Evolutionary conservation across 2,329 filamentous ascomycete species (phyloP).

Genomic region (Sclerotinia trifoliorum): DNA sequence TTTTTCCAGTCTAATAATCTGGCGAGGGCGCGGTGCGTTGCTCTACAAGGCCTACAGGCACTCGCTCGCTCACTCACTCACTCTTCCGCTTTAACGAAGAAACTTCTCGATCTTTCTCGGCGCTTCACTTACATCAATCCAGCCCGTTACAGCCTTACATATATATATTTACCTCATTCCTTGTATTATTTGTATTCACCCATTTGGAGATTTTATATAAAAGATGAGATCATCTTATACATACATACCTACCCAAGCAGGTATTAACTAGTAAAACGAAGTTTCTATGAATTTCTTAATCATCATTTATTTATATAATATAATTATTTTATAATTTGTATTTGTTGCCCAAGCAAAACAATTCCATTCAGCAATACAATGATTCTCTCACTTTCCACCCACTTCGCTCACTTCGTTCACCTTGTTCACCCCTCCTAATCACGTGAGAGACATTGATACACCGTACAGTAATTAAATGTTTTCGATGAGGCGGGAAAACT

Average conservation of each 20-base stretch:
- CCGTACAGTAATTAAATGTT: not conserved
- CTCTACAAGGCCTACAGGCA: not conserved
- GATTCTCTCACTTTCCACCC: slow-evolving; percentile 7
- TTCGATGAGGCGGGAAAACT: not conserved
- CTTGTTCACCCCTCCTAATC: not conserved
- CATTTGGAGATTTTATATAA: no score
- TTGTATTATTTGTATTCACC: no score
- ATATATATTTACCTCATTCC: no score
- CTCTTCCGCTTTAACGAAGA: slow-evolving; percentile 14
- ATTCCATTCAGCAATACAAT: no score
- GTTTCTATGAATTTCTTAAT: no score
- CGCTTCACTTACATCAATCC: not conserved
- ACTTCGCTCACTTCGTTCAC: not conserved
- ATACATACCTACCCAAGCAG: no score
- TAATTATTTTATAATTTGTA: not conserved
- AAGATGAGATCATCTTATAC: no score
- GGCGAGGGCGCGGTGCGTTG: slow-evolving; percentile 15
- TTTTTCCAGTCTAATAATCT: slow-evolving; percentile 9
- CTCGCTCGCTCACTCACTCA: not conserved
- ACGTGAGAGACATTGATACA: not conserved
- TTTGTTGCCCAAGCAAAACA: no score
- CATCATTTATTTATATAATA: not conserved
- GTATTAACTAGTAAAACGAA: no score
- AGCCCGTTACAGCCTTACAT: not conserved
- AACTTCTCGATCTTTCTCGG: slow-evolving; percentile 23